These are phyloP conservation scores for Kappamyces sp. DNA, from an alignment of 192 early-diverging fungal species.

Conservation along the genomic window DNA sequence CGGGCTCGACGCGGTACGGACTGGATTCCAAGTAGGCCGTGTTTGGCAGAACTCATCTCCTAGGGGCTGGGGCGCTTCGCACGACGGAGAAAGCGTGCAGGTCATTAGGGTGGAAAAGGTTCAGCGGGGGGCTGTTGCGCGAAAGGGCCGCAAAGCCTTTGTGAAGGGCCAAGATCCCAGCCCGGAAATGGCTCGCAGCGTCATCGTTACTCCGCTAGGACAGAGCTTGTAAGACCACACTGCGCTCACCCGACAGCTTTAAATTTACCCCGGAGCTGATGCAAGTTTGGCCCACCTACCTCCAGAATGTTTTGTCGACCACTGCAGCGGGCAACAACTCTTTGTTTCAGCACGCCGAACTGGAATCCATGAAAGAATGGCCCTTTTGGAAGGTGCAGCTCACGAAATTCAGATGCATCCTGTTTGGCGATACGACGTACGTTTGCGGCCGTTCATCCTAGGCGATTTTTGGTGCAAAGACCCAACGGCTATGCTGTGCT, in stretches of 20 bases:
- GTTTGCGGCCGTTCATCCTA: neutral
- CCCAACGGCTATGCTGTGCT: too few relatives aligned
- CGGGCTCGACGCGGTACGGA: conserved; percentile 48
- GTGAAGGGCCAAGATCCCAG: conserved; percentile 31
- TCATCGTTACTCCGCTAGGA: conserved; percentile 18
- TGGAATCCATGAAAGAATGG: conserved; percentile 26
- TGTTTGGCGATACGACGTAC: conserved; percentile 14
- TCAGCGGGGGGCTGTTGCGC: conserved; percentile 31
- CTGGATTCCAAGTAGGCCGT: conserved; percentile 18
- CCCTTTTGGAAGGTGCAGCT: conserved; percentile 27
- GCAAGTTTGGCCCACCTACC: conserved; percentile 37
- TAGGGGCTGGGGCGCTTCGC: conserved; percentile 61
- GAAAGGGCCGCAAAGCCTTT: conserved; percentile 38
- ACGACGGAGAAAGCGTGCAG: conserved; percentile 69
- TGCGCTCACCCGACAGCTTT: conserved; percentile 29
- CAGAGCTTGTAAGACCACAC: neutral
- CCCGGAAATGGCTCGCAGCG: conserved; percentile 27
- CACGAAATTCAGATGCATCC: conserved; percentile 13
- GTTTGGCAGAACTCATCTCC: conserved; percentile 20
- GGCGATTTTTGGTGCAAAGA: too few relatives aligned
- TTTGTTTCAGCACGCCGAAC: conserved; percentile 9
- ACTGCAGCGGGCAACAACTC: too few relatives aligned
- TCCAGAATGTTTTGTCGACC: conserved; percentile 17
- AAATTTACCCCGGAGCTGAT: conserved; percentile 51
- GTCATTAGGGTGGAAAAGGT: conserved; percentile 56